Conservation (phyloP, 768 basidiomycete genomes). For the Myochromella boudieri region DNA sequence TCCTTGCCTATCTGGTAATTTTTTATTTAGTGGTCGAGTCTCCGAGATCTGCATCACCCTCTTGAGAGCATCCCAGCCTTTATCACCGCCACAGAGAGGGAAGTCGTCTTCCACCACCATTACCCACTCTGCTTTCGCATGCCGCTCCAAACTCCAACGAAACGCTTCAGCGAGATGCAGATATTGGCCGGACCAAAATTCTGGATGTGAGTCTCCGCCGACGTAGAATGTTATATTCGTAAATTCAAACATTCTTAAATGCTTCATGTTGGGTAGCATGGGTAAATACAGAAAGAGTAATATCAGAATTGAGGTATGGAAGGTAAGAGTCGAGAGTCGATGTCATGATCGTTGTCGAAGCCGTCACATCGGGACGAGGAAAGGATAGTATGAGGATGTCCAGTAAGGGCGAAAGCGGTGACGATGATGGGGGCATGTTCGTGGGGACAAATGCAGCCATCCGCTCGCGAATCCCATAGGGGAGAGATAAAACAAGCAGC, state of each 20-base stretch:
- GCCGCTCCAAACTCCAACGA: conserved; percentile 27
- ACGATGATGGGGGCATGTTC: conserved; percentile 19
- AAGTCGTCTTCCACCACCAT: conserved; percentile 47
- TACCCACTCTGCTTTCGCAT: conserved; percentile 34
- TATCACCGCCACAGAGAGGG: conserved; percentile 35
- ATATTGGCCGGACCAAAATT: conserved; percentile 30
- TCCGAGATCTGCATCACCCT: conserved; percentile 32
- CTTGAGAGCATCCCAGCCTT: conserved; percentile 30
- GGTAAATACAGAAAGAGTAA: conserved; percentile 38
- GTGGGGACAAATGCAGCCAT: conserved; percentile 4
- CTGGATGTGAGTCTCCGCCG: conserved; percentile 30
- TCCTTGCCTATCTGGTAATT: conserved; percentile 26
- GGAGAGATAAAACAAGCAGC: conserved; percentile 15
- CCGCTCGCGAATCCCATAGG: conserved; percentile 10
- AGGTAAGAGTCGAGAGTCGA: conserved; percentile 37
- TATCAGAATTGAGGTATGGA: conserved; percentile 28
- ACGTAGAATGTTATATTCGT: conserved; percentile 25
- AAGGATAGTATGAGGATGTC: conserved; percentile 41
- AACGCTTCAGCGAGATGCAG: conserved; percentile 42
- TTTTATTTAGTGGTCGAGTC: conserved; percentile 13
- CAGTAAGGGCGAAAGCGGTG: conserved; percentile 27
- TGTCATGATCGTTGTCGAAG: conserved; percentile 27
- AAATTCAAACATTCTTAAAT: conserved; percentile 27
- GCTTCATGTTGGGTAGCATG: conserved; percentile 32
- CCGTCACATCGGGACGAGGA: conserved; percentile 34